These are phyloP conservation scores for Mucor mucedo DNA, from an alignment of 371 early-diverging fungal species.

Conservation along the genomic window DNA sequence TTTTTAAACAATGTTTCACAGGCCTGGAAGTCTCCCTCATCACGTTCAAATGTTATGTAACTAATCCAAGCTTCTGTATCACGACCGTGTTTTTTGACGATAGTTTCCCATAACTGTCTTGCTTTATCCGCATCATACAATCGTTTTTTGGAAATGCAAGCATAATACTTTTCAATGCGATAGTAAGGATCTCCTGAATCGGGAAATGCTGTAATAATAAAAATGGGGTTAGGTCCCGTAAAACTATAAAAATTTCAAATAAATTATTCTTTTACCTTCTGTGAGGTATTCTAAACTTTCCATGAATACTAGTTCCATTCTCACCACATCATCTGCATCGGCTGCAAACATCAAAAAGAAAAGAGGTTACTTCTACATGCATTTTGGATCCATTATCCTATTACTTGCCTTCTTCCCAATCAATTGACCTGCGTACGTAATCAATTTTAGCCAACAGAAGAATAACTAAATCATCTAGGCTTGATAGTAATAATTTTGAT, in stretches of 20 bases:
- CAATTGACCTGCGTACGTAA: slow-evolving; percentile 38
- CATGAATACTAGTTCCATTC: slow-evolving; percentile 42
- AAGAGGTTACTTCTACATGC: background rate
- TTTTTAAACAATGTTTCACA: slow-evolving; percentile 48
- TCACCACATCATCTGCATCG: slow-evolving; percentile 26
- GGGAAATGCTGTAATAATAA: slow-evolving; percentile 38
- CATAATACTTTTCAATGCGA: slow-evolving; percentile 57
- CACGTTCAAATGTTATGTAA: slow-evolving; percentile 48
- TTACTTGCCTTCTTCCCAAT: slow-evolving; percentile 49
- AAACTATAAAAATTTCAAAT: background rate
- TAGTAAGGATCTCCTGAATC: slow-evolving; percentile 53
- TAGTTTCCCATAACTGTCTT: slow-evolving; percentile 42
- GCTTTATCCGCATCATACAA: slow-evolving; percentile 34
- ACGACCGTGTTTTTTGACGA: slow-evolving; percentile 35
- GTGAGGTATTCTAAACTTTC: slow-evolving; percentile 35
- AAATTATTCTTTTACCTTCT: slow-evolving; percentile 31
- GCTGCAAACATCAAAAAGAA: slow-evolving; percentile 9
- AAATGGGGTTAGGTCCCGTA: background rate
- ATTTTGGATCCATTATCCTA: background rate
- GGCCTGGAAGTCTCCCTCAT: slow-evolving; percentile 30
- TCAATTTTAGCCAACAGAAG: slow-evolving; percentile 45
- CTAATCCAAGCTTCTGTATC: slow-evolving; percentile 50
- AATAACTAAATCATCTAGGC: slow-evolving; percentile 52
- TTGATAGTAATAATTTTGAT: slow-evolving; percentile 33
- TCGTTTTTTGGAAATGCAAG: slow-evolving; percentile 43